Percentiles rank a stretch among this genome's conserved stretches.
These are phyloP conservation scores for Limnanthes douglasii DNA, from an alignment of 345 rosid species.

Conservation along the genomic window DNA sequence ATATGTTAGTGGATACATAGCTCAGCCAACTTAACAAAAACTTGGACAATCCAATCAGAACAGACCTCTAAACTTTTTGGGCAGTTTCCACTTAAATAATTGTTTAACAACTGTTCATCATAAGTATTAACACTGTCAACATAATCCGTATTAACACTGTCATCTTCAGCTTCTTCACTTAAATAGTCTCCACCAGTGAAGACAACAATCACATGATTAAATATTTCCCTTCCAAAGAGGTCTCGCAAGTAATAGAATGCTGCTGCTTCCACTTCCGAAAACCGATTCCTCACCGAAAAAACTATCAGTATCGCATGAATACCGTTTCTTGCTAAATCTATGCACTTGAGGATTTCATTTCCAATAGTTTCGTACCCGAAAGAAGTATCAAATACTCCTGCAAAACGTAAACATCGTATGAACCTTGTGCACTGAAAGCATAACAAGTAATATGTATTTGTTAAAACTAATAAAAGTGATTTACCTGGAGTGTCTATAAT, in stretches of 20 bases:
- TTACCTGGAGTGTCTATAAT: too few species aligned
- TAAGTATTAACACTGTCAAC: too few species aligned
- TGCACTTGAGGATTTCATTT: conserved; percentile 11
- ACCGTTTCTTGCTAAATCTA: conserved; percentile 8
- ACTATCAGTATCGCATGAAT: conserved; percentile 15
- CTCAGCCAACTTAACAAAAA: not conserved
- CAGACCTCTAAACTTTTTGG: conserved; percentile 8
- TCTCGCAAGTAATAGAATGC: conserved; percentile 7
- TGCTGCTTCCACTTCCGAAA: conserved; percentile 13
- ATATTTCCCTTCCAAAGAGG: conserved; percentile 10
- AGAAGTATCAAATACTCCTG: conserved; percentile 16
- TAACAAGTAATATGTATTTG: too few species aligned
- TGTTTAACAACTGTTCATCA: conserved; percentile 8
- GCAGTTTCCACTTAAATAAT: conserved; percentile 9
- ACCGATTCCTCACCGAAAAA: conserved; percentile 11
- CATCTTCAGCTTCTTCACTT: too few species aligned
- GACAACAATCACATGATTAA: conserved; percentile 11
- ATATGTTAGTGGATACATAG: not conserved
- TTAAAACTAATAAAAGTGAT: too few species aligned
- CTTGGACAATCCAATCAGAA: not conserved
- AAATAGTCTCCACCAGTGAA: conserved; percentile 15
- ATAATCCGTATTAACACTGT: too few species aligned
- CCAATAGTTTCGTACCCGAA: conserved; percentile 6
- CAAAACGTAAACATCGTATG: too few species aligned
- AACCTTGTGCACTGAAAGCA: too few species aligned